phyloP scores from a whole-genome alignment of 176 grass and related monocot genomes.

The Oropetium thomaeum region DNA sequence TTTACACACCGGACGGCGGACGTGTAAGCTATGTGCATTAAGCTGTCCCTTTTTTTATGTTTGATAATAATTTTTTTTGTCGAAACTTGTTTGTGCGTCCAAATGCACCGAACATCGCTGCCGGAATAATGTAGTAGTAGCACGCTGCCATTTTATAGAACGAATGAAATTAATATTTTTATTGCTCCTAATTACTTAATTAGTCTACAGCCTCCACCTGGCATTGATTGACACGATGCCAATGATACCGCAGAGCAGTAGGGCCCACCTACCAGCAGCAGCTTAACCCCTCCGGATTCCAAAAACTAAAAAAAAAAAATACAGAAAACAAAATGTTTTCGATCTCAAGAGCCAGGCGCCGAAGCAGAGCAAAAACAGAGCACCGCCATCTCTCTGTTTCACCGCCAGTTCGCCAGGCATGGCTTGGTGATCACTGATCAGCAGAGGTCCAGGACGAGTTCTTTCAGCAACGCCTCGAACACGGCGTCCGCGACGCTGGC shows the following conservation, averaged over 20 bases:
- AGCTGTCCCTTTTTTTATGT: too few species aligned
- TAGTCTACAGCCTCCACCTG: constrained; percentile 42
- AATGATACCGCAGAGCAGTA: constrained; percentile 13
- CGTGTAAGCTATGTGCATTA: too few species aligned
- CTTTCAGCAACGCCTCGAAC: not conserved
- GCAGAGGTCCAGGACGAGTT: constrained; percentile 28
- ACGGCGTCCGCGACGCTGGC: constrained; percentile 9
- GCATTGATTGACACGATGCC: constrained; percentile 37
- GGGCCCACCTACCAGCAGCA: constrained; percentile 32
- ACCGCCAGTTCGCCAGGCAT: too few species aligned
- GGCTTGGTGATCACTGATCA: not conserved
- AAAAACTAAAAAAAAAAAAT: not conserved
- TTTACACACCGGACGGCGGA: too few species aligned
- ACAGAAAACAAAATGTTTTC: constrained; percentile 25
- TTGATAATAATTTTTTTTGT: too few species aligned
- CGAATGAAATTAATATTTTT: constrained; percentile 8
- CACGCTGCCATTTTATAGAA: not conserved
- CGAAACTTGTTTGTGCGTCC: too few species aligned
- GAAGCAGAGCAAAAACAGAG: constrained; percentile 12
- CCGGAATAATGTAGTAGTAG: too few species aligned
- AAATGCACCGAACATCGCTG: too few species aligned
- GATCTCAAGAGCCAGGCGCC: not conserved
- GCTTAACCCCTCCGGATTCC: not conserved
- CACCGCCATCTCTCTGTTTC: not conserved
- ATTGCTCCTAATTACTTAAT: constrained; percentile 26